Percentiles rank a stretch among this genome's conserved stretches.
phyloP scores from a whole-genome alignment of 768 basidiomycete species.

The Suillus clintonianus region DNA sequence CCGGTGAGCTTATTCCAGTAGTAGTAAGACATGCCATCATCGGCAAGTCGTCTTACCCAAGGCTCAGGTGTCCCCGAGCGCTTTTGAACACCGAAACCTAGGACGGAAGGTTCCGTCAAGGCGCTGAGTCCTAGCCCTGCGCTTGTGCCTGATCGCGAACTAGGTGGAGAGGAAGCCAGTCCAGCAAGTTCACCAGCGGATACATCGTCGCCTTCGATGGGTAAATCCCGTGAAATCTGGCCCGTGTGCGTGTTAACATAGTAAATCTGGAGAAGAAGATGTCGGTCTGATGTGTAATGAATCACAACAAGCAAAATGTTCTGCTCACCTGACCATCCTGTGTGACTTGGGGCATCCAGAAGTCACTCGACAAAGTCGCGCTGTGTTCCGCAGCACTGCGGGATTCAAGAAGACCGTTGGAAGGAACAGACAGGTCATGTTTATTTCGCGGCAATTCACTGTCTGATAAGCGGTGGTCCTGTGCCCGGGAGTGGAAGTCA shows the following conservation, averaged over 20 bases:
- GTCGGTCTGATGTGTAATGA: neutral
- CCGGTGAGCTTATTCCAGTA: conserved; percentile 76
- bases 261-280: conserved; percentile 64
- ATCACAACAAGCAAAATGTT: conserved; percentile 3
- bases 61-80: conserved; percentile 70
- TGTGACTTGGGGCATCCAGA: conserved; percentile 90
- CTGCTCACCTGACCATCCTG: conserved; percentile 75
- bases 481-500: conserved; percentile 10
- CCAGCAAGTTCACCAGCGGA: conserved; percentile 66
- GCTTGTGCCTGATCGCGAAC: conserved; percentile 56
- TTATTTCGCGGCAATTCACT: conserved; percentile 43
- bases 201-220: conserved; percentile 66
- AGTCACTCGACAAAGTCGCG: conserved; percentile 60
- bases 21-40: conserved; percentile 81
- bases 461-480: conserved; percentile 39
- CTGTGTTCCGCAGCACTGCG: conserved; percentile 28
- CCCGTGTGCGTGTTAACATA: conserved; percentile 92
- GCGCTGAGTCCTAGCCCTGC: conserved; percentile 51
- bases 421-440: conserved; percentile 28
- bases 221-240: conserved; percentile 81
- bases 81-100: conserved; percentile 63
- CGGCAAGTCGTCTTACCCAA: conserved; percentile 80
- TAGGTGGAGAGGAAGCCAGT: conserved; percentile 52
- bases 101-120: conserved; percentile 35
- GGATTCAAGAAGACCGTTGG: conserved; percentile 39